Percentiles rank a stretch among this genome's conserved stretches.
phyloP scores from a whole-genome alignment of 306 rosid genomes.

The Alnus glutinosa region DNA sequence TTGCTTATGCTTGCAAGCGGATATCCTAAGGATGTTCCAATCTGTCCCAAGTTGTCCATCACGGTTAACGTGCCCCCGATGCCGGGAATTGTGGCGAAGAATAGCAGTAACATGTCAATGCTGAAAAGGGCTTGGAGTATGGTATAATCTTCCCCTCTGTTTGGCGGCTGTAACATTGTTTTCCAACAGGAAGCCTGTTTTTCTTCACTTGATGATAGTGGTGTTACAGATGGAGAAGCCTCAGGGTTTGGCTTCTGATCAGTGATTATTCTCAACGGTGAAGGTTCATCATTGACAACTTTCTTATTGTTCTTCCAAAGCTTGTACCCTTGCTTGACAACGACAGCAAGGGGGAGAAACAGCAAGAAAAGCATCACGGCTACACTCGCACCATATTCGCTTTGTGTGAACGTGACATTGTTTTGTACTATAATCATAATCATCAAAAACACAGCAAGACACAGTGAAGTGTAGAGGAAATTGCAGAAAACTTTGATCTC shows the following conservation, averaged over 20 bases:
- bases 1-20: constrained; percentile 41
- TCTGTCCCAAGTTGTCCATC: constrained; percentile 55
- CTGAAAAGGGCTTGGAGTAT: constrained; percentile 59
- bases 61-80: constrained; percentile 55
- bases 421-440: constrained; percentile 44
- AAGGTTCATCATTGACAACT: neutral
- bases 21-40: constrained; percentile 40
- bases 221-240: too few relatives aligned
- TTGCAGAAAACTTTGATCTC: constrained; percentile 47
- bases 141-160: constrained; percentile 56
- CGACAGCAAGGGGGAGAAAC: constrained; percentile 40
- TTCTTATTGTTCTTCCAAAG: constrained; percentile 16
- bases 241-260: too few relatives aligned
- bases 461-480: constrained; percentile 54
- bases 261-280: constrained; percentile 20
- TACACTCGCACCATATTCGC: constrained; percentile 44
- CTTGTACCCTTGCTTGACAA: constrained; percentile 43
- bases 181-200: constrained; percentile 40
- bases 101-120: constrained; percentile 48
- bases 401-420: constrained; percentile 21
- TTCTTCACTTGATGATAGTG: neutral
- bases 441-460: constrained; percentile 62
- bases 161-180: constrained; percentile 40
- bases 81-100: constrained; percentile 45
- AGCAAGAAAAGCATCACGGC: constrained; percentile 42